Base-by-base conservation (phyloP, 805 yeast species). In the Candida namnaoensis region DNA sequence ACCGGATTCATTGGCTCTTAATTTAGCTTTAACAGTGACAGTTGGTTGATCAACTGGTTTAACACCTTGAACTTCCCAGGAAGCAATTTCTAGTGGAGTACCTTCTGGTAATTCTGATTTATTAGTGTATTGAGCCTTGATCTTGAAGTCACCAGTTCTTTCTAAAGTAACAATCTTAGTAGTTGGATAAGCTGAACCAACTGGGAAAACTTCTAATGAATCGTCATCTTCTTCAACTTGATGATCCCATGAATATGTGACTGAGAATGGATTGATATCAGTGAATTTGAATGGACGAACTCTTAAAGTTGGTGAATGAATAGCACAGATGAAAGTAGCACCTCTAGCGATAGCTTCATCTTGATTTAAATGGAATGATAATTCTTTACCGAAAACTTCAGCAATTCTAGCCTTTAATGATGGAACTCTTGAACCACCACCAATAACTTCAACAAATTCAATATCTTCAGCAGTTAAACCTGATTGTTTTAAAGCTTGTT, bases 331-430 rank as follows among this genome's bases (percentile, higher is more conserved):
- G 69, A 93, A 93, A 38, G 99, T 96, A 57, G 96, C 95, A 74
- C 99, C 99, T 68, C 91, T 87, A 43, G 99, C 98, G 64, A 91
- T 84, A 49, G 99, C 96, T 76, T 93, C 99, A 64, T 93, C 99
- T 72, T 90, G 97, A 78, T 93, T 93, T 69, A 95, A 79, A 54
- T 98, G 95, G 74, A 85, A 84, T 35, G 96, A 86, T 62, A 93
- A 74, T 56, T 72, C 82, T 71, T 85, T 85, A 64, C 86, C 86
- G 63, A 93, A 88, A 51, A 85, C 73, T 61, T 82, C 85, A 54
- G 83, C 54, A 54, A 93, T 75, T 60, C 77, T 82, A 54, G 81
- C 76, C 77, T 93, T 93, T 63, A 93, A 73, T 42, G 85, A 70
- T 63, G 99, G 99, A 52, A 93, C 95, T 77, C 99, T 88, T 54